phyloP scores from a whole-genome alignment of 2,329 filamentous ascomycete species.

The Pyricularia sp. region DNA sequence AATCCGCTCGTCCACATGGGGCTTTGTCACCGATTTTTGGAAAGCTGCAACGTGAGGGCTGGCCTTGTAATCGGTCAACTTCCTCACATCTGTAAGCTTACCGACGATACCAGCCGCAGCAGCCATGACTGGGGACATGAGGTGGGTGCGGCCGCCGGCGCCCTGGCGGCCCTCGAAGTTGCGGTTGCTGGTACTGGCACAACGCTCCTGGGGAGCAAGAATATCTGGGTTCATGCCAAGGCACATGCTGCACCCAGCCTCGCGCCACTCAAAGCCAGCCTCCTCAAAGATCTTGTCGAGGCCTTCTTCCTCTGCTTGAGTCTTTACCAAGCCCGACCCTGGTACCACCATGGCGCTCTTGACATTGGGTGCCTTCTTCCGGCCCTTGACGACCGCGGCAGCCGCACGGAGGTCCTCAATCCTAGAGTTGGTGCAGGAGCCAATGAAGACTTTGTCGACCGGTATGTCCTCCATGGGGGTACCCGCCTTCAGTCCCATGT shows the following conservation, averaged over 20 bases:
- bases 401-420: constrained; percentile 91
- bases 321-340: constrained; percentile 87
- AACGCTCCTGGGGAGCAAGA: constrained; percentile 79
- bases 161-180: constrained; percentile 97
- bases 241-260: constrained; percentile 98
- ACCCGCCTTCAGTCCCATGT: constrained; percentile 85
- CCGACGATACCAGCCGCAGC: constrained; percentile 81
- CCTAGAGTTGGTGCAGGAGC: constrained; percentile 92
- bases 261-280: constrained; percentile 94
- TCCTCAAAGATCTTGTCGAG: constrained; percentile 85
- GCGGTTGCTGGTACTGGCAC: constrained; percentile 89
- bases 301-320: constrained; percentile 79
- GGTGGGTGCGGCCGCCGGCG: constrained; percentile 77
- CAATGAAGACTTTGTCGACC: constrained; percentile 95
- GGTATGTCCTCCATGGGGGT: constrained; percentile 85
- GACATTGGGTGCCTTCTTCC: constrained; percentile 74
- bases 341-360: constrained; percentile 95
- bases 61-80: constrained; percentile 51
- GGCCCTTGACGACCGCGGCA: constrained; percentile 73
- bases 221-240: constrained; percentile 99
- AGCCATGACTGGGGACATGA: constrained; percentile 96
- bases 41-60: constrained; percentile 47
- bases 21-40: constrained; percentile 7
- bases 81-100: constrained; percentile 83
- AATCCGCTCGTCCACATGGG: constrained; percentile 37